A percentile compares a stretch with the other conserved stretches of the same genome.
phyloP scores from a whole-genome alignment of 495 filamentous ascomycete species.

The Aspergillus nanangensis region DNA sequence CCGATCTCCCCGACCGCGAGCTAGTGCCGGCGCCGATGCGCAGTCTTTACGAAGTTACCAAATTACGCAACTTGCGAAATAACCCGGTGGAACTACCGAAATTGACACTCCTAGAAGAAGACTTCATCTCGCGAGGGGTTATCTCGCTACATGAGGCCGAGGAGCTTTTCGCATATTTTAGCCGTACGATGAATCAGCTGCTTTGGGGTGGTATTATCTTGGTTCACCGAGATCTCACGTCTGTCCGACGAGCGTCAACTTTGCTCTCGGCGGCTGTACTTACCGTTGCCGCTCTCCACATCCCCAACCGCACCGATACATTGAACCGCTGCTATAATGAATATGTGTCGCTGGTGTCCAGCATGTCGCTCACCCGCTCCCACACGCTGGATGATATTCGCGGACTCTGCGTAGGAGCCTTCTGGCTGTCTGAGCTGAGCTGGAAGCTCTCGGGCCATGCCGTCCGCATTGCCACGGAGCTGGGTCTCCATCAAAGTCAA shows the following conservation, averaged over 20 bases:
- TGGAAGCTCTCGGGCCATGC: constrained; percentile 54
- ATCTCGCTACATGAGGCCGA: constrained; percentile 48
- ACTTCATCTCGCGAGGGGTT: constrained; percentile 47
- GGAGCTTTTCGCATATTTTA: constrained; percentile 48
- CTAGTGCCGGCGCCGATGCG: constrained; percentile 54
- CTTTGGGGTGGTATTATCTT: constrained; percentile 55
- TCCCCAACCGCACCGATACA: constrained; percentile 44
- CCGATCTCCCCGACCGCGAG: constrained; percentile 41
- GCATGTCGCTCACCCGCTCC: constrained; percentile 44
- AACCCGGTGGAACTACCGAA: constrained; percentile 40
- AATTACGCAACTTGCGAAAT: constrained; percentile 48
- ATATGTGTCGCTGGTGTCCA: constrained; percentile 48
- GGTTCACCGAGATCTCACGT: constrained; percentile 43
- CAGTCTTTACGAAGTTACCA: constrained; percentile 58
- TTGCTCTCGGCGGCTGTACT: constrained; percentile 47
- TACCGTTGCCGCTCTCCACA: constrained; percentile 51
- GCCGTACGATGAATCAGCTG: constrained; percentile 50
- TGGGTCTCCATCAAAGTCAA: constrained; percentile 48
- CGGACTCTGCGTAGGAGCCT: constrained; percentile 47
- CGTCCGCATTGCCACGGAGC: constrained; percentile 50
- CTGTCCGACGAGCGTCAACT: constrained; percentile 45
- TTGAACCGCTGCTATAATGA: constrained; percentile 48
- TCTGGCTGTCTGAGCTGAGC: constrained; percentile 50
- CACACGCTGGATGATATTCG: constrained; percentile 50
- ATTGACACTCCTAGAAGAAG: constrained; percentile 43